Conservation (phyloP, 306 rosid genomes). For the Arachis stenosperma region DNA sequence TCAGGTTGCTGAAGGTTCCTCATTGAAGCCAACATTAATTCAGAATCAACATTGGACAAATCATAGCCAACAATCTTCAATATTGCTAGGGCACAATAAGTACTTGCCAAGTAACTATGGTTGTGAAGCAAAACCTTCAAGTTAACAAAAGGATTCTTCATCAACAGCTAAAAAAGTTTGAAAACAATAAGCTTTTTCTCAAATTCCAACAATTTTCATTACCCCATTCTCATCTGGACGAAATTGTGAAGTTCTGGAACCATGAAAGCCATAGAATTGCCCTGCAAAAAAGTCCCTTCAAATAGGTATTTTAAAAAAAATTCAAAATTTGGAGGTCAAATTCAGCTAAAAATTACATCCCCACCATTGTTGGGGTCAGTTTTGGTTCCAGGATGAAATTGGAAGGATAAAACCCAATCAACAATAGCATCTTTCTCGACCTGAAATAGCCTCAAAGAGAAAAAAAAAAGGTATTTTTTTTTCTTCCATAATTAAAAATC, state of each 20-base stretch:
- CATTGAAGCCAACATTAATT: constrained; percentile 63
- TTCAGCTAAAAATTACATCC: not conserved
- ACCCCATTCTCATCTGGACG: constrained; percentile 70
- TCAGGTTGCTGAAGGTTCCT: constrained; percentile 93
- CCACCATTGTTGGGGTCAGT: constrained; percentile 54
- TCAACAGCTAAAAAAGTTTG: constrained; percentile 9
- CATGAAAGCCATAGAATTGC: constrained; percentile 80
- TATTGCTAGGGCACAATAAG: constrained; percentile 82
- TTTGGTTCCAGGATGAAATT: constrained; percentile 55
- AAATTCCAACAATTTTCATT: constrained; percentile 27
- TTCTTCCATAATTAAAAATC: too few relatives aligned
- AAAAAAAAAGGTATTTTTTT: too few relatives aligned
- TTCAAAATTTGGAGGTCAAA: constrained; percentile 15
- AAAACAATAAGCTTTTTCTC: not conserved
- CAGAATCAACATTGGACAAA: constrained; percentile 59
- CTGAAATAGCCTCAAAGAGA: constrained; percentile 38
- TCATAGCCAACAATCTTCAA: constrained; percentile 79
- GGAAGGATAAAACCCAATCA: constrained; percentile 86
- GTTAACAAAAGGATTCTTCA: constrained; percentile 6
- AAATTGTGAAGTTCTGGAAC: constrained; percentile 77
- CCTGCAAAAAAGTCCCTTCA: constrained; percentile 59
- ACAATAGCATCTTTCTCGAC: constrained; percentile 66
- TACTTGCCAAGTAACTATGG: constrained; percentile 88
- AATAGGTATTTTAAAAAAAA: constrained; percentile 25
- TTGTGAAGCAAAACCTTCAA: constrained; percentile 61